Evolutionary conservation across 352 stramenopile species (phyloP).

Genomic region (Globisporangium canariense): DNA sequence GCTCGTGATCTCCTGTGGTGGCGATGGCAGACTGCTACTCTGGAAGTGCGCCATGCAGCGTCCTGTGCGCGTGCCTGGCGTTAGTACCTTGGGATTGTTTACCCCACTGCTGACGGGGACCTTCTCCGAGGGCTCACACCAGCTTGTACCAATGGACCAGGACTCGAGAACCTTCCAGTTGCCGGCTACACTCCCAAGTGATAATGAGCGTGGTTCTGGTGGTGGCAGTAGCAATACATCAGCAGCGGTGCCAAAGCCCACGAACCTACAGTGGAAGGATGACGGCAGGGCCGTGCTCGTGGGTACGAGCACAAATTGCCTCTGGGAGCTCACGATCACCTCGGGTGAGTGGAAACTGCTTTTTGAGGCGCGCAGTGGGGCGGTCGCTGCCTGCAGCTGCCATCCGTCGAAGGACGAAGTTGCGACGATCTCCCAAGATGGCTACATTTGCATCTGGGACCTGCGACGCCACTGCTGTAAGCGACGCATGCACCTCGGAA

Average conservation of each 20-base stretch:
- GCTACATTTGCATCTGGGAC: slow-evolving; percentile 57
- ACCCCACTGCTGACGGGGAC: slow-evolving; percentile 39
- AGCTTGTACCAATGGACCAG: slow-evolving; percentile 31
- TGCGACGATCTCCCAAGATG: slow-evolving; percentile 44
- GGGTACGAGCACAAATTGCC: slow-evolving; percentile 50
- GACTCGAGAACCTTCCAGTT: slow-evolving; percentile 36
- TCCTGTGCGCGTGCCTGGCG: slow-evolving; percentile 49
- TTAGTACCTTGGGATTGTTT: slow-evolving; percentile 55
- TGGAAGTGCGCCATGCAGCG: slow-evolving; percentile 57
- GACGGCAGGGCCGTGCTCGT: slow-evolving; percentile 50
- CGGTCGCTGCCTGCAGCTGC: slow-evolving; percentile 27
- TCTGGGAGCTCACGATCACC: slow-evolving; percentile 56
- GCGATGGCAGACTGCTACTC: slow-evolving; percentile 44
- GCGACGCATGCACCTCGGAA: slow-evolving; percentile 30
- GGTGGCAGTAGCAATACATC: neutral
- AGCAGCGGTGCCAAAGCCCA: slow-evolving; percentile 33
- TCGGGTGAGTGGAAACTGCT: slow-evolving; percentile 46
- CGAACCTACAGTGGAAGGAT: slow-evolving; percentile 53
- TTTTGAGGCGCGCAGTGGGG: slow-evolving; percentile 48
- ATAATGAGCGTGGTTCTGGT: slow-evolving; percentile 8
- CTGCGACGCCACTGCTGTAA: slow-evolving; percentile 36
- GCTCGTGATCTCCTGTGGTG: slow-evolving; percentile 49
- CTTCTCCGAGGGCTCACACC: slow-evolving; percentile 49
- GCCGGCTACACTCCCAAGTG: slow-evolving; percentile 31
- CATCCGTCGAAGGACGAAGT: slow-evolving; percentile 48